A percentile compares a stretch with the other conserved stretches of the same genome.
These are phyloP conservation scores for Fusarium equiseti DNA, from an alignment of 2,329 filamentous ascomycete species.

Conservation along the genomic window DNA sequence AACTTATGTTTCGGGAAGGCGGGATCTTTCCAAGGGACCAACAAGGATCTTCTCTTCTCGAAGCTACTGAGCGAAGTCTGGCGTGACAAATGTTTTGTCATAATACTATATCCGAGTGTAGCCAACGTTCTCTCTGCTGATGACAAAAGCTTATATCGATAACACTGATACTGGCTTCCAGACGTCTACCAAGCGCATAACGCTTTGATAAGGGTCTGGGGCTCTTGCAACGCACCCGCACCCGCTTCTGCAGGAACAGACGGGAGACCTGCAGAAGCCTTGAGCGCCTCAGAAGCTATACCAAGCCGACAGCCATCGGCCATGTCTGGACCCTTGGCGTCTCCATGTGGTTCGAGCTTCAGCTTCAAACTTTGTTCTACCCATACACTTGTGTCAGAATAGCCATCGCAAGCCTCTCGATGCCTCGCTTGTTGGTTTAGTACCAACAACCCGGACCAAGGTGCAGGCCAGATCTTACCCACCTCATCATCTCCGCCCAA, in stretches of 20 bases:
- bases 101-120: background rate
- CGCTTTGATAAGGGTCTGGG: background rate
- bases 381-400: constrained; percentile 10
- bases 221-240: constrained; percentile 17
- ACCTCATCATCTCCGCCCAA: background rate
- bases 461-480: background rate
- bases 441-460: background rate
- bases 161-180: background rate
- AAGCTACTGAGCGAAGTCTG: background rate
- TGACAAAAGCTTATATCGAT: background rate
- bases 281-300: constrained; percentile 8
- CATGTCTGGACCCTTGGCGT: constrained; percentile 29
- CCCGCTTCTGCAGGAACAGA: constrained; percentile 26
- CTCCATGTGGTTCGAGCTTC: constrained; percentile 26
- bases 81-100: background rate
- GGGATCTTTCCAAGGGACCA: constrained; percentile 7
- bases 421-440: constrained; percentile 1
- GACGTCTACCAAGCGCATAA: background rate
- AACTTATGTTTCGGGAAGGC: constrained; percentile 24
- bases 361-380: constrained; percentile 8
- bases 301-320: constrained; percentile 26
- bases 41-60: constrained; percentile 8
- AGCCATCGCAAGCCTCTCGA: background rate
- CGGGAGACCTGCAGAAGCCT: constrained; percentile 22
- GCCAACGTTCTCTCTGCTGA: background rate